Base-by-base conservation (phyloP, 331 rosid genomes). In the Stylosanthes scabra region DNA sequence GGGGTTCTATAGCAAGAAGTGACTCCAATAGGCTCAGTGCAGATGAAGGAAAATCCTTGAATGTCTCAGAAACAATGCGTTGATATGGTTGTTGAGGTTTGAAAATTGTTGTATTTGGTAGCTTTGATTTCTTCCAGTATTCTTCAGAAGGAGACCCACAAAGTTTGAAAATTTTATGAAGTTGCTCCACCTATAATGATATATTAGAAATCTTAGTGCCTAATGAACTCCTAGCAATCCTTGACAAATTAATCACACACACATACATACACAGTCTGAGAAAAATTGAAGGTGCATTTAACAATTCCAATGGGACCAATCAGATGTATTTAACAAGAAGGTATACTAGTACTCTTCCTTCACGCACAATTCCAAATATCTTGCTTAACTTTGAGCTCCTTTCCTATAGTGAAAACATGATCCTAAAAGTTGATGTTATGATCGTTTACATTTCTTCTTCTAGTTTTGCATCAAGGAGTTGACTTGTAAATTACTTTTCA, bases 131-230 rank as follows among this genome's bases (percentile, higher is more conserved):
- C 83, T 83, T 90, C 97, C 96, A 92, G 80, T 88, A 90, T 74
- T 86, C 97, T 81, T 92, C 96, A 74, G 94, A 92, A 58, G 97
- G 97, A 59, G 97, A 92, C 58, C 97, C 97, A 15, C 97, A 92
- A 51, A 92, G 92, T 84, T 92, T 92, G 83, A 90, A 92, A 79
- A 92, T 92, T 86, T 92, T 92, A 81, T 92, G 96, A 14, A 92
- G 87, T 85, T 92, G 97, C 79, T 92, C 97, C 82, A 92, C 96
- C 97, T 92, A 59, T 27, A 80, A 63, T 8, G 44, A 66, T 7
- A 67, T 59, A 68, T 28, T 57, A 69, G 16, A 41, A 71, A 64
- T 59, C 45, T 67, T 67, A 66, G 31, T 9, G 66, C 55, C 71
- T 49, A 81, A 63, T 63, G 14, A 72, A 68, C 64, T 56, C 25